Evolutionary conservation across 805 yeast genomes (phyloP), one percentile per base, ranked within the genome.

Genomic region (Saturnispora zaruensis): DNA sequence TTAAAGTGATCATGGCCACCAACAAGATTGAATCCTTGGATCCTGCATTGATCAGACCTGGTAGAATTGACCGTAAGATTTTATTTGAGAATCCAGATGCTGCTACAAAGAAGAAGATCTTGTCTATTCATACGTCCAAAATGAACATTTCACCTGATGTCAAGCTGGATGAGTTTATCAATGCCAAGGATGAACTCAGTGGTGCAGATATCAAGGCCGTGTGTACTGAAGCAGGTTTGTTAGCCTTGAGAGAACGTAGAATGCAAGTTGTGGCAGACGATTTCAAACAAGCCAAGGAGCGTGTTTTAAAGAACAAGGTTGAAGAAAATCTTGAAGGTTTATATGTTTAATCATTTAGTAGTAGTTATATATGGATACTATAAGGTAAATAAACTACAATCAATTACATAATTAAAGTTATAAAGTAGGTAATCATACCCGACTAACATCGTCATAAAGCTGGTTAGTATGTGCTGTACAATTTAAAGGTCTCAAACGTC

Each of bases 161-260:
- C 47, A 87, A 87, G 58, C 75, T 90, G 54, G 96, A 88, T 57
- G 95, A 86, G 62, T 78, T 91, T 58, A 95, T 91, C 40, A 84
- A 83, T 51, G 75, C 91, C 32, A 91, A 90, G 75, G 96, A 91
- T 66, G 98, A 93, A 51, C 75, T 93, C 55, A 87, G 96, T 8
- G 98, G 98, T 53, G 98, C 98, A 4, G 98, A 91, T 68, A 93
- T 91, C 58, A 91, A 91, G 71, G 98, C 97, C 50, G 88, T 91
- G 55, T 89, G 97, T 66, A 90, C 98, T 1, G 98, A 91, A 66
- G 97, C 98, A 1, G 98, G 98, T 50, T 76, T 91, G 70, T 77
- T 89, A 62, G 98, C 98, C 1, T 74, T 91, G 64, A 82, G 98
- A 68, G 98, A 91, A 67, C 83, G 98, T 69, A 81, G 98, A 71